Evolutionary conservation across 1,284 basidiomycete species (phyloP).

Genomic region (Volvariella surrecta): DNA sequence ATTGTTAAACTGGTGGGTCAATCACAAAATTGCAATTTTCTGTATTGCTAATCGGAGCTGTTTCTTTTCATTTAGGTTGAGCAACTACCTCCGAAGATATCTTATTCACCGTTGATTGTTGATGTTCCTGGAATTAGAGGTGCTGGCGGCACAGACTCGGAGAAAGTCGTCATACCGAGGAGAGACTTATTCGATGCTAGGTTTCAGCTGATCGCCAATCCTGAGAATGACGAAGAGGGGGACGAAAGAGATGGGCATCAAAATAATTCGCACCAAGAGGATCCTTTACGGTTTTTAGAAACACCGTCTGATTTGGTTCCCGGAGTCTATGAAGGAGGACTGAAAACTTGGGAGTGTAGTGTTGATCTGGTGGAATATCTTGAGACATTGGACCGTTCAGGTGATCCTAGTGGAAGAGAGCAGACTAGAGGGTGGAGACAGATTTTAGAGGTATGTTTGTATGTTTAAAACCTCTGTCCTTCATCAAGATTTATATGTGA

Average conservation of each 20-base stretch:
- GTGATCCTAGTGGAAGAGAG: too few relatives aligned
- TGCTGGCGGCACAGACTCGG: background rate
- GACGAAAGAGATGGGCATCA: conserved; percentile 8
- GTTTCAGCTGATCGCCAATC: conserved; percentile 77
- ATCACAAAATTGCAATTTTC: conserved; percentile 4
- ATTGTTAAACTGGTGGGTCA: background rate
- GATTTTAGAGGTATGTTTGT: conserved; percentile 56
- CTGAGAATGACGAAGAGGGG: conserved; percentile 12
- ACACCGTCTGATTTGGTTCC: conserved; percentile 87
- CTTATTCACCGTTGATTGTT: conserved; percentile 48
- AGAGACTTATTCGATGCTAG: conserved; percentile 92
- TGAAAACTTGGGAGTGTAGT: conserved; percentile 98
- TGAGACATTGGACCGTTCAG: conserved; percentile 23
- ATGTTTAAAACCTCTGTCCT: conserved; percentile 2
- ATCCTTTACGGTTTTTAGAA: conserved; percentile 56
- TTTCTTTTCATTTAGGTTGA: conserved; percentile 26
- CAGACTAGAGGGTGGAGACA: conserved; percentile 33
- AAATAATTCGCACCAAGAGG: conserved; percentile 11
- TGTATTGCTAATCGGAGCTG: background rate
- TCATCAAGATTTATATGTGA: conserved; percentile 3
- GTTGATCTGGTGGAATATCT: conserved; percentile 73
- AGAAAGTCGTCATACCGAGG: conserved; percentile 43
- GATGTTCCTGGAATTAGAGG: conserved; percentile 24
- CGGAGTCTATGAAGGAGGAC: conserved; percentile 89
- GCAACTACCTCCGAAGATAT: conserved; percentile 45